Percentiles rank a stretch among this genome's conserved stretches.
phyloP scores from a whole-genome alignment of 352 stramenopile species.

The Globisporangium heterothallicum region DNA sequence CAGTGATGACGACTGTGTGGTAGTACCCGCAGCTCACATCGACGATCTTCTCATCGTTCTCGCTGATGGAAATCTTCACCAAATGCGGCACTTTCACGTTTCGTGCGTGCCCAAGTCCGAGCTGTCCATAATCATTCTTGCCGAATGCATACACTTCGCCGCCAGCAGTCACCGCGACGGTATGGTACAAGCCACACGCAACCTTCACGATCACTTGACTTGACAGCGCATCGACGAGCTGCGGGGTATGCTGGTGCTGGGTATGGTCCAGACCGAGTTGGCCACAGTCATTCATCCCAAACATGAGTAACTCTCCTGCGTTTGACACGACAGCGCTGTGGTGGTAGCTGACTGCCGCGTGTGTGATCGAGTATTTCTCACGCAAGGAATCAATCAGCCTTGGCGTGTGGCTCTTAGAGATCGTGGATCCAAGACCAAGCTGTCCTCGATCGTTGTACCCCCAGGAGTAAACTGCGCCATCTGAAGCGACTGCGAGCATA shows the following conservation, averaged over 20 bases:
- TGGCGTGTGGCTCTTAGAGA: slow-evolving; percentile 84
- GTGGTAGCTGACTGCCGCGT: slow-evolving; percentile 78
- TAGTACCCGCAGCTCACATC: slow-evolving; percentile 82
- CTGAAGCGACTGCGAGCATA: slow-evolving; percentile 76
- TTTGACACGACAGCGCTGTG: slow-evolving; percentile 80
- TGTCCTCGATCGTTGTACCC: slow-evolving; percentile 86
- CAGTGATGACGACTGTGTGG: slow-evolving; percentile 71
- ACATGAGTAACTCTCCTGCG: slow-evolving; percentile 71
- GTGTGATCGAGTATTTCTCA: slow-evolving; percentile 80
- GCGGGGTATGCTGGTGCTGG: slow-evolving; percentile 82
- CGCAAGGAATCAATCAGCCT: slow-evolving; percentile 73
- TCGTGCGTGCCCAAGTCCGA: slow-evolving; percentile 72
- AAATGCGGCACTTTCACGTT: slow-evolving; percentile 70
- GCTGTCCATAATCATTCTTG: slow-evolving; percentile 86
- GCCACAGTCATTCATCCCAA: slow-evolving; percentile 87
- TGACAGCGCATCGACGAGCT: slow-evolving; percentile 63
- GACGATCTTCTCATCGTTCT: slow-evolving; percentile 75
- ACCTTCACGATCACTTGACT: slow-evolving; percentile 72
- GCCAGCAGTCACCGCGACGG: slow-evolving; percentile 44
- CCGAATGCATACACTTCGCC: slow-evolving; percentile 83
- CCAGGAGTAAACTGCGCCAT: slow-evolving; percentile 81
- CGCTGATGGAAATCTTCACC: slow-evolving; percentile 57
- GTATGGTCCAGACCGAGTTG: slow-evolving; percentile 79
- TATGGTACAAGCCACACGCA: slow-evolving; percentile 81
- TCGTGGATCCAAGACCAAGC: slow-evolving; percentile 75